Evolutionary conservation across 148 eudicot species (phyloP).

Genomic region (Amaranthus hypochondriacus): DNA sequence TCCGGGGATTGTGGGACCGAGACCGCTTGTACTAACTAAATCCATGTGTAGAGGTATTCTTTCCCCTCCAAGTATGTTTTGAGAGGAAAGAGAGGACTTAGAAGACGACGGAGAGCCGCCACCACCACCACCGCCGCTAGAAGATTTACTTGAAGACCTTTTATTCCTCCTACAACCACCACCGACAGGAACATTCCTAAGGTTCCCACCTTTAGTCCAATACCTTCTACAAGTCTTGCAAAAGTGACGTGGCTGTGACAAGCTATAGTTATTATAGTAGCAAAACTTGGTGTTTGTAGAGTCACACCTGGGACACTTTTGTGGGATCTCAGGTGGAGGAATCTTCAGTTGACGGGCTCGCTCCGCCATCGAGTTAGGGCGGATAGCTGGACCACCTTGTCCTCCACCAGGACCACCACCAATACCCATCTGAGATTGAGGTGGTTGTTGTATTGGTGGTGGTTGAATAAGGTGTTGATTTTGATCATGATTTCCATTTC

Average conservation of each 20-base stretch:
- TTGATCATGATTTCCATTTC: slow-evolving; percentile 27
- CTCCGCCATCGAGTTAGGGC: slow-evolving; percentile 67
- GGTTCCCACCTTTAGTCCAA: slow-evolving; percentile 68
- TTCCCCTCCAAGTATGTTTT: slow-evolving; percentile 8
- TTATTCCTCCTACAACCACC: slow-evolving; percentile 70
- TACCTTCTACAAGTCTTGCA: slow-evolving; percentile 66
- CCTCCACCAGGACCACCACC: slow-evolving; percentile 27
- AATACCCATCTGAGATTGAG: slow-evolving; percentile 21
- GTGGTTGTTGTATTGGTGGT: slow-evolving; percentile 16
- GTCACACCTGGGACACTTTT: slow-evolving; percentile 68
- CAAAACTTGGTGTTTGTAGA: slow-evolving; percentile 71
- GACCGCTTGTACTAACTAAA: slow-evolving; percentile 17
- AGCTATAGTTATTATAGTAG: slow-evolving; percentile 70
- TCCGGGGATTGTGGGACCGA: slow-evolving; percentile 30
- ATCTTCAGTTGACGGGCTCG: slow-evolving; percentile 52
- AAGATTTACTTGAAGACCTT: slow-evolving; percentile 36
- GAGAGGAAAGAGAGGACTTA: slow-evolving; percentile 21
- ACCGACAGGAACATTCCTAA: slow-evolving; percentile 65
- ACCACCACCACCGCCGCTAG: slow-evolving; percentile 16
- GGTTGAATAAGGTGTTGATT: slow-evolving; percentile 21
- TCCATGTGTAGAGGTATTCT: slow-evolving; percentile 11
- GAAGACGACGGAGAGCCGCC: slow-evolving; percentile 6
- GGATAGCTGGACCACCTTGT: slow-evolving; percentile 27
- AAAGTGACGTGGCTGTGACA: slow-evolving; percentile 65
- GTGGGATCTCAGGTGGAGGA: slow-evolving; percentile 55